Evolutionary conservation across 345 rosid species (phyloP), one percentile per base, ranked within the genome.

Genomic region (Camelina neglecta): DNA sequence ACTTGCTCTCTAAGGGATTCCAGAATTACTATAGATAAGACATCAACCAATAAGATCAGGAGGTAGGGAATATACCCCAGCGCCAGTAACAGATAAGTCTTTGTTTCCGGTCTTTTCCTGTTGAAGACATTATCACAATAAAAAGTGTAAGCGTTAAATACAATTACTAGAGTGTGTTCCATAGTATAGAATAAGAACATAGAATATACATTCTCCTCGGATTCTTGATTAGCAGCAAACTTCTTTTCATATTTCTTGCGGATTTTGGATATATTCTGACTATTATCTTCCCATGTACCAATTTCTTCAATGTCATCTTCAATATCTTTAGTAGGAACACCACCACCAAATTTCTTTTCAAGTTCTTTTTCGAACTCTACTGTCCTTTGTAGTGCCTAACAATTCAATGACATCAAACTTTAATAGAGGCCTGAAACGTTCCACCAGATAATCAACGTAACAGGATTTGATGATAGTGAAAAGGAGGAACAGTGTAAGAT

Each of bases 291-390:
- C 73, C 84, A 80, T 50, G 72, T 84, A 58, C 94, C 97, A 81
- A 89, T 86, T 75, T 92, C 97, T 79, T 92, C 97, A 76, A 86
- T 89, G 79, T 90, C 97, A 71, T 69, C 83, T 58, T 81, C 89
- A 54, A 83, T 81, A 82, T 90, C 94, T 67, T 85, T 84, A 79
- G 79, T 87, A 67, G 75, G 82, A 80, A 81, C 75, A 65, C 84
- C 94, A 71, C 93, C 97, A 57, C 99, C 99, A 86, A 95, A 95
- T 86, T 89, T 90, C 85, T 88, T 90, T 60, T 93, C 99, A 77
- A 92, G 76, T 76, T 95, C 98, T 83, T 90, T 86, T 81, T 95
- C 99, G 84, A 95, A 95, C 82, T 95, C 99, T 58, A 89, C 80
- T 63, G 99, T 95, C 75, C 99, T 82, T 83, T 92, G 97, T 24